Percentiles rank a stretch among this genome's conserved stretches.
These are phyloP conservation scores for Alternaria dauci DNA, from an alignment of 2,329 filamentous ascomycete species.

Conservation along the genomic window DNA sequence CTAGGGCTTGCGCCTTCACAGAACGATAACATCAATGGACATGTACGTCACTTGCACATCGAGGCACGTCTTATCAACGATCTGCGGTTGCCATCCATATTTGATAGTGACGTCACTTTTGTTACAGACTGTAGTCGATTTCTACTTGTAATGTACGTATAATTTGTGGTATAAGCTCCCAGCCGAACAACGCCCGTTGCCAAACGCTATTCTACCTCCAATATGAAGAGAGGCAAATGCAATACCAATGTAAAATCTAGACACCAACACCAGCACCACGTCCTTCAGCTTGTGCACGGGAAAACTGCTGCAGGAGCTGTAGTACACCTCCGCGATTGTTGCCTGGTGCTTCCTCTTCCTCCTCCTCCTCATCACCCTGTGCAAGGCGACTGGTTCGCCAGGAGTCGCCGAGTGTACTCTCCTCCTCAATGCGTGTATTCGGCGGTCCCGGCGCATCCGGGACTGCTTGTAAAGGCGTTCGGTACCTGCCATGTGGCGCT, in stretches of 20 bases:
- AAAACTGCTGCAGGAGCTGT: conserved; percentile 72
- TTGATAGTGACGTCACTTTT: background rate
- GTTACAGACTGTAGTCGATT: background rate
- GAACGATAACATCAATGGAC: background rate
- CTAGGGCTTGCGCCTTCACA: background rate
- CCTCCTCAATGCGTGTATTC: conserved; percentile 54
- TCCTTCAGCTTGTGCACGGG: conserved; percentile 66
- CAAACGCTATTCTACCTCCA: conserved; percentile 8
- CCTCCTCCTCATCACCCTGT: conserved; percentile 59
- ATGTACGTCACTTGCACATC: background rate
- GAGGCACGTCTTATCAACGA: background rate
- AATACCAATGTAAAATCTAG: conserved; percentile 20
- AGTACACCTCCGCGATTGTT: conserved; percentile 65
- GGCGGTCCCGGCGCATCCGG: conserved; percentile 18
- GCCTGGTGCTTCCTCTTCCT: conserved; percentile 54
- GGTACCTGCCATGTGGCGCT: conserved; percentile 58
- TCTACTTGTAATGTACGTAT: conserved; percentile 6
- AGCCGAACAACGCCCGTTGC: background rate
- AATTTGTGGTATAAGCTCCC: conserved; percentile 8
- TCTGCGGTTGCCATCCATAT: background rate
- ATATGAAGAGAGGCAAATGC: conserved; percentile 6
- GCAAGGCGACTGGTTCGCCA: conserved; percentile 58
- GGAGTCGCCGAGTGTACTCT: conserved; percentile 69
- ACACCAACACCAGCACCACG: conserved; percentile 50
- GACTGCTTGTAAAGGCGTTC: conserved; percentile 37